A percentile compares a stretch with the other conserved stretches of the same genome.
Conservation (phyloP, 2,329 filamentous ascomycete species). For the Ophiostoma himal-ulmi region DNA sequence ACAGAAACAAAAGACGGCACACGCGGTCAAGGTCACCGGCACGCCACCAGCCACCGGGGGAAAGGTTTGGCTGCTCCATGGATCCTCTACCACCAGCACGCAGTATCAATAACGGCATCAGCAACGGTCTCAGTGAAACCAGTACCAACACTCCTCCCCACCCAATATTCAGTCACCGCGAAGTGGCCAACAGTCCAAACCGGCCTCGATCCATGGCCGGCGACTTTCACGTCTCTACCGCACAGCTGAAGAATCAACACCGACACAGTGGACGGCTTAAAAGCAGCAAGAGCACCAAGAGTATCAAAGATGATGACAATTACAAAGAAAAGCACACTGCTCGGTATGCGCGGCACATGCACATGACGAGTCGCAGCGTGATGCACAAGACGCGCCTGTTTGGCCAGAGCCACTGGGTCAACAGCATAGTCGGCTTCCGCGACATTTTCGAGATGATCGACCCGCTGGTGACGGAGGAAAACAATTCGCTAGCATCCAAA, state of each 20-base stretch:
- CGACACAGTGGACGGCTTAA: neutral
- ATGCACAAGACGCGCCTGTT: constrained; percentile 48
- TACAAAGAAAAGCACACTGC: neutral
- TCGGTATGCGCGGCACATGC: constrained; percentile 1
- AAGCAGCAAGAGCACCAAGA: neutral
- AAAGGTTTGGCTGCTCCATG: neutral
- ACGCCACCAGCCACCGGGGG: neutral
- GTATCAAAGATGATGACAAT: neutral
- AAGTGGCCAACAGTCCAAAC: neutral
- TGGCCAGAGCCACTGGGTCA: constrained; percentile 54
- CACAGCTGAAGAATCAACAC: neutral
- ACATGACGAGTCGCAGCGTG: constrained; percentile 23
- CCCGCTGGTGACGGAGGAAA: constrained; percentile 32
- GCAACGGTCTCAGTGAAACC: neutral
- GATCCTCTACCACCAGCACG: neutral
- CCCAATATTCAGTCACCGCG: neutral
- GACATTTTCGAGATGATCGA: constrained; percentile 22
- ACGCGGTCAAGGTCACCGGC: neutral
- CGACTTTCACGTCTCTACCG: neutral
- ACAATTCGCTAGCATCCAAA: constrained; percentile 30
- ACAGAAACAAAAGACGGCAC: neutral
- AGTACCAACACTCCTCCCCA: neutral
- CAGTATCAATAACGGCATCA: neutral
- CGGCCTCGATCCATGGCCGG: neutral
- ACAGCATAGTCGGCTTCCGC: constrained; percentile 21